A percentile compares a stretch with the other conserved stretches of the same genome.
Conservation (phyloP, 345 rosid genomes). For the Hibiscus mutabilis region DNA sequence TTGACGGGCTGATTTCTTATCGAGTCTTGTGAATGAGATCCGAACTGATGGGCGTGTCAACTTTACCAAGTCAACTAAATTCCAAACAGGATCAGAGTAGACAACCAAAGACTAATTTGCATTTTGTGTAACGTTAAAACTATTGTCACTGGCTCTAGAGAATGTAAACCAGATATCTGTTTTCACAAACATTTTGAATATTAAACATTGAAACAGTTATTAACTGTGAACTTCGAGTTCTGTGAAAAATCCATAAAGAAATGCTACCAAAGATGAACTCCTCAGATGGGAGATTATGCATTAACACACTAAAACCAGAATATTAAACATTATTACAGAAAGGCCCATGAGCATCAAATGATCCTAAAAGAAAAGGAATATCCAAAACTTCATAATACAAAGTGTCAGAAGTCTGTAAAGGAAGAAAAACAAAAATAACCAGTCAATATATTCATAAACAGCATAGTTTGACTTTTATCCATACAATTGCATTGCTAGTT, state of each 20-base stretch:
- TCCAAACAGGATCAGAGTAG: background rate
- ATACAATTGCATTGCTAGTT: background rate
- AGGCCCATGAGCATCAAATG: too few species aligned
- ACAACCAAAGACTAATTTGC: background rate
- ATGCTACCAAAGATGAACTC: too few species aligned
- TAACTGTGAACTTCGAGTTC: too few species aligned
- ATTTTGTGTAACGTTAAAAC: background rate
- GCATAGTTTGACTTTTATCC: background rate
- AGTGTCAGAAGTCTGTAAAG: too few species aligned
- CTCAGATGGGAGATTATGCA: too few species aligned
- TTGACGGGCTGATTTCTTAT: conserved; percentile 49
- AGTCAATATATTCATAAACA: background rate
- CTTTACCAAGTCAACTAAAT: background rate
- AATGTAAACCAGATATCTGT: background rate
- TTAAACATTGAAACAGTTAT: too few species aligned
- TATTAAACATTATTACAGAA: too few species aligned
- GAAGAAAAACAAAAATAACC: too few species aligned
- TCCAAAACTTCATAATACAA: too few species aligned
- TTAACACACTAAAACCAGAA: too few species aligned
- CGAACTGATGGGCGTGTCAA: background rate
- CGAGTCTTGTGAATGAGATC: conserved; percentile 24
- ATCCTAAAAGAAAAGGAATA: too few species aligned
- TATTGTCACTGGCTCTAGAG: background rate
- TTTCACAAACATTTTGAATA: background rate
- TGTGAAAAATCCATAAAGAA: too few species aligned